Evolutionary conservation across 2,329 filamentous ascomycete genomes (phyloP).

Genomic region (Phoma sp.): DNA sequence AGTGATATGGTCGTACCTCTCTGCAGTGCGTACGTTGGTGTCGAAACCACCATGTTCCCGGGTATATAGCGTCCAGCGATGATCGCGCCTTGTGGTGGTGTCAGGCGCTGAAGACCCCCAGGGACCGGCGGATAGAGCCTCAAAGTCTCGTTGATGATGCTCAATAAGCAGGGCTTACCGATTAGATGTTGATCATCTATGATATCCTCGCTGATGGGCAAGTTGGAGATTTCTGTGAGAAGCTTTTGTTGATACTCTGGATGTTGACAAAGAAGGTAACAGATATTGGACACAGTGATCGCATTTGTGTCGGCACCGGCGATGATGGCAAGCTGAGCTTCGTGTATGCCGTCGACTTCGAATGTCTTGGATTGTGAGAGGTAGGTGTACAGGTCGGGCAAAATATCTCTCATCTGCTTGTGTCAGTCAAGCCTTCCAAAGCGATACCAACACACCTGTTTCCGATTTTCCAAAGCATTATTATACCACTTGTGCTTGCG

Average conservation of each 20-base stretch:
- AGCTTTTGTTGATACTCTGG: slow-evolving; percentile 32
- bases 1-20: neutral
- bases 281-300: slow-evolving; percentile 58
- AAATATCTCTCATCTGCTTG: slow-evolving; percentile 4
- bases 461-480: slow-evolving; percentile 13
- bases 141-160: slow-evolving; percentile 27
- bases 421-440: neutral
- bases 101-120: slow-evolving; percentile 26
- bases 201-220: slow-evolving; percentile 7
- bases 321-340: slow-evolving; percentile 22
- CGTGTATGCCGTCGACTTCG: slow-evolving; percentile 7
- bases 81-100: slow-evolving; percentile 30
- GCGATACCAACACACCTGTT: slow-evolving; percentile 4
- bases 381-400: slow-evolving; percentile 23
- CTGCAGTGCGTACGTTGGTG: slow-evolving; percentile 21
- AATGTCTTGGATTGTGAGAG: slow-evolving; percentile 14
- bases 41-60: slow-evolving; percentile 26
- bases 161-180: slow-evolving; percentile 20
- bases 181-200: slow-evolving; percentile 11
- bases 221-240: slow-evolving; percentile 12
- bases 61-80: slow-evolving; percentile 28
- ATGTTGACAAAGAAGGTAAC: slow-evolving; percentile 44
- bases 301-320: slow-evolving; percentile 58
- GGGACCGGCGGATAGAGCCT: slow-evolving; percentile 27
- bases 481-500: slow-evolving; percentile 13